Evolutionary conservation across 2,329 filamentous ascomycete genomes (phyloP).

Genomic region (Dactylonectria macrodidyma): DNA sequence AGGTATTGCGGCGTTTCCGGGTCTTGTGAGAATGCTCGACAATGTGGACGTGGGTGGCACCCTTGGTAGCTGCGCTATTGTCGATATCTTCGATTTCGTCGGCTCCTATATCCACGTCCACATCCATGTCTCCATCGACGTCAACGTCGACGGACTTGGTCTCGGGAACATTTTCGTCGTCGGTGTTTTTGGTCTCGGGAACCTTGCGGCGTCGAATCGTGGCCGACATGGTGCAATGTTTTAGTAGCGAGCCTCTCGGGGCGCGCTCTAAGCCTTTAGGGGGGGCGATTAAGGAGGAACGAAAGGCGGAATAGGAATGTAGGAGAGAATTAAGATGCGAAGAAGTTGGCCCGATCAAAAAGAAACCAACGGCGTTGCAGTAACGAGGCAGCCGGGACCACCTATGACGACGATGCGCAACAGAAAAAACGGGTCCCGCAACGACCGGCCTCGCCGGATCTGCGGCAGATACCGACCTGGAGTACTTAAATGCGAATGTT

Average conservation of each 20-base stretch:
- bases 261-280: slow-evolving; percentile 26
- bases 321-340: not conserved
- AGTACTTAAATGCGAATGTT: too few species aligned
- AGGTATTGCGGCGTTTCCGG: slow-evolving; percentile 81
- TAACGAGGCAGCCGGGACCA: slow-evolving; percentile 23
- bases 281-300: slow-evolving; percentile 25
- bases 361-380: slow-evolving; percentile 2
- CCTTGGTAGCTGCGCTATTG: slow-evolving; percentile 45
- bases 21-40: slow-evolving; percentile 63
- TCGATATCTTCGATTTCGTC: slow-evolving; percentile 43
- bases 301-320: slow-evolving; percentile 13
- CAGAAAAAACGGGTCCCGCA: slow-evolving; percentile 40
- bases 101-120: slow-evolving; percentile 29
- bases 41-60: slow-evolving; percentile 57
- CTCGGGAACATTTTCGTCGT: not conserved
- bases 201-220: slow-evolving; percentile 53
- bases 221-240: slow-evolving; percentile 49
- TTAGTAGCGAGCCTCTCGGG: slow-evolving; percentile 37
- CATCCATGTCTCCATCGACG: not conserved
- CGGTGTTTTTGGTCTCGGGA: slow-evolving; percentile 36
- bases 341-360: not conserved
- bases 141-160: not conserved
- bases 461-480: not conserved
- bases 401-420: slow-evolving; percentile 44
- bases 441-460: slow-evolving; percentile 26